Conservation (phyloP, 1,284 basidiomycete species). For the Cronartium ribicola region DNA sequence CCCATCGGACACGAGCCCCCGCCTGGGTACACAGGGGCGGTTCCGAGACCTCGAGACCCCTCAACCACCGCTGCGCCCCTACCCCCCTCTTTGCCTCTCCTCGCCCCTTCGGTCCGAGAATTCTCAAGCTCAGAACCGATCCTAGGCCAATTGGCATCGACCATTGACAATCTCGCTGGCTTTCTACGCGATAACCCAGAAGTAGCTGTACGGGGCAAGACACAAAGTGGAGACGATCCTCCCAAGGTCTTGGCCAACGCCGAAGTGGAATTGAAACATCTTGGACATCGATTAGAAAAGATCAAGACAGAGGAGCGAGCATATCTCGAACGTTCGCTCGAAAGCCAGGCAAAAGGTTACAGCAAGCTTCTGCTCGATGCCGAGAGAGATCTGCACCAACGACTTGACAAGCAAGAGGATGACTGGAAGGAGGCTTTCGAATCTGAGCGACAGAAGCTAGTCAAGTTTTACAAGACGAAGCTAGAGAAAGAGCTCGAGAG, state of each 20-base stretch:
- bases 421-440: slow-evolving; percentile 79
- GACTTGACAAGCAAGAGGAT: slow-evolving; percentile 77
- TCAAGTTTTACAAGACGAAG: slow-evolving; percentile 76
- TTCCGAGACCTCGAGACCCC: slow-evolving; percentile 47
- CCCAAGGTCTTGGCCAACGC: slow-evolving; percentile 62
- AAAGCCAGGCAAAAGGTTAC: slow-evolving; percentile 78
- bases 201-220: slow-evolving; percentile 51
- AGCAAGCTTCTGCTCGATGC: slow-evolving; percentile 73
- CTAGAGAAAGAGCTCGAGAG: slow-evolving; percentile 78
- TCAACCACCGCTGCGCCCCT: slow-evolving; percentile 50
- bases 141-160: slow-evolving; percentile 82
- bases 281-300: slow-evolving; percentile 71
- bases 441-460: slow-evolving; percentile 69
- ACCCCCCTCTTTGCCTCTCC: slow-evolving; percentile 63
- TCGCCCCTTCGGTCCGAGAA: slow-evolving; percentile 74
- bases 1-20: slow-evolving; percentile 87
- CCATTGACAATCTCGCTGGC: slow-evolving; percentile 85
- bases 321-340: slow-evolving; percentile 71
- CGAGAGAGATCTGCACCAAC: slow-evolving; percentile 76
- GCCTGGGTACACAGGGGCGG: slow-evolving; percentile 69
- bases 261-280: slow-evolving; percentile 73
- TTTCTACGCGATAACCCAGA: slow-evolving; percentile 72
- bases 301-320: slow-evolving; percentile 75
- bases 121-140: slow-evolving; percentile 76
- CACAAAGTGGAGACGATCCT: slow-evolving; percentile 55